Evolutionary conservation across 1,139 yeast genomes (phyloP), one percentile per base, ranked within the genome.

Genomic region (Lipomyces yarrowii): DNA sequence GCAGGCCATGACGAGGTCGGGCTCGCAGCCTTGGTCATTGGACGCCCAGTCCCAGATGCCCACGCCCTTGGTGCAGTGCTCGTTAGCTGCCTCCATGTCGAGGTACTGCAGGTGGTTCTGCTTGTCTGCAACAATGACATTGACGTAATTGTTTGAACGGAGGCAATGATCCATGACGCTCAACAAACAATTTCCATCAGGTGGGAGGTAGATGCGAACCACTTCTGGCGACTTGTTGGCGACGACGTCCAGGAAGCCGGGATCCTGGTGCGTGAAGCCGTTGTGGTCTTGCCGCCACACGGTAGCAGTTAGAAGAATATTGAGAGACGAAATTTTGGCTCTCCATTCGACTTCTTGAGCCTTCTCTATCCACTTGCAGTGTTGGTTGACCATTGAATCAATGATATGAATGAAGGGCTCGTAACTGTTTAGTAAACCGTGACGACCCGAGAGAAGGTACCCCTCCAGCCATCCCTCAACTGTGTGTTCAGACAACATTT

Each of bases 401-500:
- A 56, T 56, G 58, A 56, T 56, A 56, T 56, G 58, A n/a, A 56
- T 56, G 48, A 56, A 56, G 42, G 58, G 58, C 32, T 56, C 58
- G 58, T 56, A 56, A 54, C 58, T 56, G 33, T 56, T 56, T 26
- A 56, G 58, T 35, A 56, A 54, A 21, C 58, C 58, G 48, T 56
- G 58, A 1, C 58, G 58, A 10, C 58, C 58, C 15, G 58, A 35
- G 30, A 56, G 48, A 11, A 30, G 21, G 48, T 56, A 56, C 54
- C 58, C 58, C 58, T 56, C 58, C 54, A 56, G 32, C 58, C 58
- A 56, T 35, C 58, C 58, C 58, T 56, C 58, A 56, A 54, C 30
- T 26, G 58, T 56, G 58, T 56, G 58, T 21, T 56, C 58, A 56
- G 58, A 56, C 48, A 56, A 21, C 53, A 56, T 56, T 32, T 56